Evolutionary conservation across 805 yeast genomes (phyloP), one percentile per base, ranked within the genome.

Genomic region (Kodamaea hsintzibuensis): DNA sequence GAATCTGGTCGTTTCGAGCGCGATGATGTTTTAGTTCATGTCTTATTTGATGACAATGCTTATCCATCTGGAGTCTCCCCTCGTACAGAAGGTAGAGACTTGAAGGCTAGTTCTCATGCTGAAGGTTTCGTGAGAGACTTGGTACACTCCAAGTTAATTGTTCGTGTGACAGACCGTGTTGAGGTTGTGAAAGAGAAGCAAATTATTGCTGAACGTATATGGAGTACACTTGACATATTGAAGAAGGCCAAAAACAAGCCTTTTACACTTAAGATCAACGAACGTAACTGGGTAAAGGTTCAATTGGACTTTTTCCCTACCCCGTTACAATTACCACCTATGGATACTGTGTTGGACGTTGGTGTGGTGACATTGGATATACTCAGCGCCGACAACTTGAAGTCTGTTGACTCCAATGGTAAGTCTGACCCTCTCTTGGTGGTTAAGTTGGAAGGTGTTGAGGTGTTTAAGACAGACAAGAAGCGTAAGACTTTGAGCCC

Each of bases 401-500:
- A 68, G 48, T 70, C 91, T 7, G 87, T 83, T 47, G 95, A 89
- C 66, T 72, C 82, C 51, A 86, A 85, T 62, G 95, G 95, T 52
- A 85, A 84, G 62, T 85, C 93, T 2, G 96, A 89, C 73, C 96
- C 96, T 52, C 82, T 75, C 61, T 78, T 78, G 46, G 70, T 69
- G 19, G 67, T 88, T n/a, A 71, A 65, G 47, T 65, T 85, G 14
- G 85, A 86, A 63, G 86, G 82, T 7, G 63, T 73, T 42, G 76
- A 80, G 58, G 68, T 83, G 4, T 81, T 67, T 72, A 87, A 77
- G 69, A 84, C 89, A 9, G 83, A 80, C 54, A 80, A 80, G 52
- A 74, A 83, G 55, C 86, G 86, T 70, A 88, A 83, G 65, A 82
- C 89, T 0, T 73, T 88, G 60, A 76, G 82, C 53, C 96, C 96